A percentile compares a stretch with the other conserved stretches of the same genome.
These are phyloP conservation scores for Galerina marginata DNA, from an alignment of 768 basidiomycete genomes.

Conservation along the genomic window DNA sequence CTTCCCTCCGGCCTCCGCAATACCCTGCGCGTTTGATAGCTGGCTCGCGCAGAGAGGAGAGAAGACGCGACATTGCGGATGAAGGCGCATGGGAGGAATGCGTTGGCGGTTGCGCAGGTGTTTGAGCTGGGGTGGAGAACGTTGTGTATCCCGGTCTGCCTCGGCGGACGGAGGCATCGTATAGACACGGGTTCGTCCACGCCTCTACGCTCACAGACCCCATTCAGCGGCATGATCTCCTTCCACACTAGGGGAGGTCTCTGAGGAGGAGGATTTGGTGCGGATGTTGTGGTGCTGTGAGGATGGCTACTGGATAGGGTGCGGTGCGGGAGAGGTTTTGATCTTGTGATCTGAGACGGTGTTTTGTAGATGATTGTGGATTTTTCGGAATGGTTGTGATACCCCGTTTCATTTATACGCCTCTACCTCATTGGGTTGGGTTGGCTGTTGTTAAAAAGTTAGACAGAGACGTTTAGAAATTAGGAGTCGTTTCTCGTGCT, in stretches of 20 bases:
- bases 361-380: slow-evolving; percentile 74
- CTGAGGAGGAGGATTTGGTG: slow-evolving; percentile 77
- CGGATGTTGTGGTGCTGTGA: slow-evolving; percentile 83
- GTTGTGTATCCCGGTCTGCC: slow-evolving; percentile 89
- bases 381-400: too few species aligned
- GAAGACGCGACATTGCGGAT: slow-evolving; percentile 89
- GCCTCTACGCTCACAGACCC: slow-evolving; percentile 46
- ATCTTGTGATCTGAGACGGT: slow-evolving; percentile 86
- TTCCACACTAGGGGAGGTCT: slow-evolving; percentile 69
- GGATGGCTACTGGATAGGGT: slow-evolving; percentile 65
- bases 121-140: slow-evolving; percentile 70
- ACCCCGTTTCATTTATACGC: too few species aligned
- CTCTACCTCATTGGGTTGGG: slow-evolving; percentile 57
- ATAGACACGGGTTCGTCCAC: not conserved
- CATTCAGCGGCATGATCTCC: slow-evolving; percentile 91
- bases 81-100: slow-evolving; percentile 86
- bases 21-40: slow-evolving; percentile 85
- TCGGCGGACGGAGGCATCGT: too few species aligned
- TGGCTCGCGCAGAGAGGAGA: slow-evolving; percentile 91
- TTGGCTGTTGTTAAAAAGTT: slow-evolving; percentile 74
- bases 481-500: too few species aligned
- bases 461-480: slow-evolving; percentile 31
- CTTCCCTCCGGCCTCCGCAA: slow-evolving; percentile 39
- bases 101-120: slow-evolving; percentile 71
- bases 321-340: slow-evolving; percentile 82